Percentiles rank a stretch among this genome's conserved stretches.
These are phyloP conservation scores for Ricinus communis DNA, from an alignment of 345 rosid genomes.

Conservation along the genomic window DNA sequence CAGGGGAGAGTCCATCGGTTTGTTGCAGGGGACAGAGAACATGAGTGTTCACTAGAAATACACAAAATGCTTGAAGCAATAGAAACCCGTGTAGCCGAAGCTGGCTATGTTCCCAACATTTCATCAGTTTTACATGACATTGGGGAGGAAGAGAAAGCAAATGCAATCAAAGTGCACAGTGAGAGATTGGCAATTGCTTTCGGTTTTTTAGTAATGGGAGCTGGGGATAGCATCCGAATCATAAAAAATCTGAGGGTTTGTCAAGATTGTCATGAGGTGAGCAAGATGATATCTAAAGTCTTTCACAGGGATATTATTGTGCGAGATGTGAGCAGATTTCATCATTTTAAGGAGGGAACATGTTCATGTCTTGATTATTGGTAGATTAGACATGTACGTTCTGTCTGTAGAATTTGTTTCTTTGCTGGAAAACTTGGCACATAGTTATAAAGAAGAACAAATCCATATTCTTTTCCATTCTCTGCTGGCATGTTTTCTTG, in stretches of 20 bases:
- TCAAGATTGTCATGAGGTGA: slow-evolving; percentile 30
- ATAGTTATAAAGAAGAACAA: background rate
- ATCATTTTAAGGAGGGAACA: slow-evolving; percentile 33
- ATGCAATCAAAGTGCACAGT: slow-evolving; percentile 30
- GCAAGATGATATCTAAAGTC: slow-evolving; percentile 26
- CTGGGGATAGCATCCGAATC: slow-evolving; percentile 22
- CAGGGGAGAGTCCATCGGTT: slow-evolving; percentile 27
- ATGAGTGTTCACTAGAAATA: slow-evolving; percentile 17
- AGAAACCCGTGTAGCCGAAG: slow-evolving; percentile 23
- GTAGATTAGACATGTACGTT: slow-evolving; percentile 8
- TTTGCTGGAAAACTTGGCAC: background rate
- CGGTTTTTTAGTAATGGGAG: slow-evolving; percentile 23
- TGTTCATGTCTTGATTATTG: slow-evolving; percentile 37
- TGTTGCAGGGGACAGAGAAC: slow-evolving; percentile 29
- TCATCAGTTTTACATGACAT: slow-evolving; percentile 33
- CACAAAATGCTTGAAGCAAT: slow-evolving; percentile 29
- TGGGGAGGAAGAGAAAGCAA: slow-evolving; percentile 34
- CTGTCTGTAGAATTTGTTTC: background rate
- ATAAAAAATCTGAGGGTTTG: slow-evolving; percentile 37
- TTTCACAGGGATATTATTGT: slow-evolving; percentile 33
- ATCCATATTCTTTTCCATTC: background rate
- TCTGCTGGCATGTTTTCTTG: background rate
- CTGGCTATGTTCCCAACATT: slow-evolving; percentile 29
- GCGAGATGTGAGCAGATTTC: slow-evolving; percentile 39
- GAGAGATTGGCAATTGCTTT: slow-evolving; percentile 39